Evolutionary conservation across 345 rosid species (phyloP).

Genomic region (Salix dunnii): DNA sequence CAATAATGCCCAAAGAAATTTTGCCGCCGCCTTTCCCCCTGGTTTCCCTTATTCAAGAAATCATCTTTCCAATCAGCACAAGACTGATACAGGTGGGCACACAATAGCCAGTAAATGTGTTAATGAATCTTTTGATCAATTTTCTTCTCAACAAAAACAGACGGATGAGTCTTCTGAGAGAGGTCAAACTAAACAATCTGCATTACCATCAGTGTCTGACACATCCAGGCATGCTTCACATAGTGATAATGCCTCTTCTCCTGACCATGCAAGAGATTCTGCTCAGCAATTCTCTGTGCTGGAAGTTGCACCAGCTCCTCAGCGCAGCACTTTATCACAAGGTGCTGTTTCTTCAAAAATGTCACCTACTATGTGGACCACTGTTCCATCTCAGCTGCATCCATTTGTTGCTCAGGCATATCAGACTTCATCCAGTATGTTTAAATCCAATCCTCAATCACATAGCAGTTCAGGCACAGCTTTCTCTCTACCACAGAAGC

Average conservation of each 20-base stretch:
- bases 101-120: conserved; percentile 4
- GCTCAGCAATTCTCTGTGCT: conserved; percentile 37
- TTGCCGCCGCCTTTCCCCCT: conserved; percentile 16
- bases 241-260: conserved; percentile 9
- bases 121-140: background rate
- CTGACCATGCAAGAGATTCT: conserved; percentile 10
- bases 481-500: conserved; percentile 35
- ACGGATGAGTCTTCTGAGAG: background rate
- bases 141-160: background rate
- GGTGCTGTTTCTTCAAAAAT: conserved; percentile 23
- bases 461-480: conserved; percentile 37
- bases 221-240: conserved; percentile 8
- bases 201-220: conserved; percentile 15
- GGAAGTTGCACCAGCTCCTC: conserved; percentile 31
- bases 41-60: conserved; percentile 15
- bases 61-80: conserved; percentile 26
- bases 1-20: conserved; percentile 25
- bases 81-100: conserved; percentile 15
- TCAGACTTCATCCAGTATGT: conserved; percentile 29
- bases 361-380: conserved; percentile 33
- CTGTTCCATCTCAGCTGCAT: conserved; percentile 27
- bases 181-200: conserved; percentile 10
- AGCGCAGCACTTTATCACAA: conserved; percentile 22
- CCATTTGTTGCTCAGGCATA: conserved; percentile 31
- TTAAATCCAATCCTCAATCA: conserved; percentile 33